Percentiles rank a stretch among this genome's conserved stretches.
phyloP scores from a whole-genome alignment of 768 basidiomycete species.

The Amyloporia xantha region DNA sequence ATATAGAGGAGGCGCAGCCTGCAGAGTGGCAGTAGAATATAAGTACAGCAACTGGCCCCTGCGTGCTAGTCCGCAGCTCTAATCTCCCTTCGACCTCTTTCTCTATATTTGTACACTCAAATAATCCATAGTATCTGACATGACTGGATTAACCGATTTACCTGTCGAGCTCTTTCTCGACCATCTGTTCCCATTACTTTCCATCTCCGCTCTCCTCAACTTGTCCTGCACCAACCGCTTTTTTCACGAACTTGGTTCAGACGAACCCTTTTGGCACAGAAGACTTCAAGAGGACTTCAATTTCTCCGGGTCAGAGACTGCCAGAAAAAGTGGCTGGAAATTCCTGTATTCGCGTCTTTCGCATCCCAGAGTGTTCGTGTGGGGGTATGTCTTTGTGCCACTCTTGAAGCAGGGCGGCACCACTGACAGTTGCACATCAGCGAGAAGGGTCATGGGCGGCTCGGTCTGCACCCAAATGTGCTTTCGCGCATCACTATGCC shows the following conservation, averaged over 20 bases:
- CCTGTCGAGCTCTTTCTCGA: constrained; percentile 79
- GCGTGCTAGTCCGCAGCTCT: no score
- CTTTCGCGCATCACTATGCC: constrained; percentile 27
- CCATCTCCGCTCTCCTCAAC: constrained; percentile 46
- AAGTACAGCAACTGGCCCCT: no score
- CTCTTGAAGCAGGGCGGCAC: neutral
- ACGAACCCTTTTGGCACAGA: constrained; percentile 77
- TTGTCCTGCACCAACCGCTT: constrained; percentile 59
- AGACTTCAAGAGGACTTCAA: constrained; percentile 69
- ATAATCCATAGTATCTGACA: no score
- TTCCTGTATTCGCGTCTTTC: constrained; percentile 68
- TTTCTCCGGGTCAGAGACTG: constrained; percentile 65
- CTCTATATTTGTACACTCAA: no score
- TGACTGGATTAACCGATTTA: constrained; percentile 42
- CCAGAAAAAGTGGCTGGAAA: constrained; percentile 73
- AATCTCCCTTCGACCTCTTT: no score
- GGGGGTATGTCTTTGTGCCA: constrained; percentile 46
- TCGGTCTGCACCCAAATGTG: constrained; percentile 40
- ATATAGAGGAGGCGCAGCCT: no score
- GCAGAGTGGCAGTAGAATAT: no score
- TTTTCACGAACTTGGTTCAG: constrained; percentile 54
- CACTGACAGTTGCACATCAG: neutral
- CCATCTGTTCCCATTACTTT: constrained; percentile 54
- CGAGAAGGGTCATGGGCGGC: constrained; percentile 40
- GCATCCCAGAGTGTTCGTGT: constrained; percentile 43